Evolutionary conservation across 495 filamentous ascomycete species (phyloP).

Genomic region (Friedmanniomyces simplex): DNA sequence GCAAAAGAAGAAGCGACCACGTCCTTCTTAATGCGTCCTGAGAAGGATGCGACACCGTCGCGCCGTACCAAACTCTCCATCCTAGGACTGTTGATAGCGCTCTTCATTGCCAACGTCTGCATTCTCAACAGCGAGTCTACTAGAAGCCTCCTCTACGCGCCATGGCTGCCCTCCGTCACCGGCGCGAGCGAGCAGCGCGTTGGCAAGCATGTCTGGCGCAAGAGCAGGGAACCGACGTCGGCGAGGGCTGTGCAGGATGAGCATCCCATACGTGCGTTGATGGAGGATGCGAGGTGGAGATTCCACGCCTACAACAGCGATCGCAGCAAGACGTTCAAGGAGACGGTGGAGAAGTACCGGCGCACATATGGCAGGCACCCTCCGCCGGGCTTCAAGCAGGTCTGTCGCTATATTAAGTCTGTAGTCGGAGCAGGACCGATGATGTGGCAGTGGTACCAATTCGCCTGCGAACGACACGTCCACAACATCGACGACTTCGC

Average conservation of each 20-base stretch:
- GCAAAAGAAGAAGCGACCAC: too few relatives aligned
- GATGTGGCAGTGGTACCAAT: constrained; percentile 46
- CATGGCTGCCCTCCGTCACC: constrained; percentile 1
- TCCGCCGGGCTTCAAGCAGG: constrained; percentile 54
- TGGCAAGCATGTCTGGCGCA: constrained; percentile 1
- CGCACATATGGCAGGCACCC: constrained; percentile 56
- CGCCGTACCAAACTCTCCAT: too few relatives aligned
- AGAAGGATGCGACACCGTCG: too few relatives aligned
- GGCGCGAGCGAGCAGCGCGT: not conserved
- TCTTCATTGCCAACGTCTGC: too few relatives aligned
- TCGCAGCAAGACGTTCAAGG: constrained; percentile 39
- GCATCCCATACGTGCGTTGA: constrained; percentile 28
- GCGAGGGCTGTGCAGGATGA: constrained; percentile 14
- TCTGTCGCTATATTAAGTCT: not conserved
- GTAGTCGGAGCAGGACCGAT: constrained; percentile 2
- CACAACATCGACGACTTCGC: constrained; percentile 60
- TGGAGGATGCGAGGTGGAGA: constrained; percentile 25
- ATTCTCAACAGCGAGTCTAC: too few relatives aligned
- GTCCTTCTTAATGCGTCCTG: too few relatives aligned
- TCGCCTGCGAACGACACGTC: constrained; percentile 48
- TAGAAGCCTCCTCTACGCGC: not conserved
- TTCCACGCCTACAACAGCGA: constrained; percentile 24
- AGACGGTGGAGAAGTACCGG: constrained; percentile 53
- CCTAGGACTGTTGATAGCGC: too few relatives aligned
- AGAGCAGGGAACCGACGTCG: constrained; percentile 1